Conservation (phyloP, 2,329 filamentous ascomycete genomes). For the Aureobasidium sp. region DNA sequence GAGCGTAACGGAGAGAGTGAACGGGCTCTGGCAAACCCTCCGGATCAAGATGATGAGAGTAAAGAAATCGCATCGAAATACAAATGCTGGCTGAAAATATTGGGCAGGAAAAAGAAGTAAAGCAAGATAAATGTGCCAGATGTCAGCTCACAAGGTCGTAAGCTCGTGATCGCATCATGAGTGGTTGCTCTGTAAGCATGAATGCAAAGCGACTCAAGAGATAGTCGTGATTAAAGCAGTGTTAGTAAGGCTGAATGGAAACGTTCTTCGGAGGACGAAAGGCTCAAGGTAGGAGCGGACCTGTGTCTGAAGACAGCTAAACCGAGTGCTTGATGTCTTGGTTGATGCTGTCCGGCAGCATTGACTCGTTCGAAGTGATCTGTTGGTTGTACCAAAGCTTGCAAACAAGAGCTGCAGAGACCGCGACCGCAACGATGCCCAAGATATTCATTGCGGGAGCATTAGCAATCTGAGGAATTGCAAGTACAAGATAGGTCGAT, state of each 20-base stretch:
- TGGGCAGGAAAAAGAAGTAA: neutral
- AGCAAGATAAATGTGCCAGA: neutral
- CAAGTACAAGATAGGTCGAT: neutral
- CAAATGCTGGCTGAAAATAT: neutral
- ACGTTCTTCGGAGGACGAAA: neutral
- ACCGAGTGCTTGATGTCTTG: neutral
- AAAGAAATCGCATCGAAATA: neutral
- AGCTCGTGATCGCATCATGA: slow-evolving; percentile 1
- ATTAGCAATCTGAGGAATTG: neutral
- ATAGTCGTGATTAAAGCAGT: neutral
- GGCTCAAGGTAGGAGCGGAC: neutral
- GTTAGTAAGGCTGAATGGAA: neutral
- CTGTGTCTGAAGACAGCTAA: neutral
- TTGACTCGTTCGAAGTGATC: neutral
- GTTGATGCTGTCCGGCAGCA: neutral
- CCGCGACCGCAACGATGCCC: neutral
- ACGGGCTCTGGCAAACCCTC: neutral
- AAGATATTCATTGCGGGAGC: neutral
- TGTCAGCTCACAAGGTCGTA: neutral
- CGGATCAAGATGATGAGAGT: neutral
- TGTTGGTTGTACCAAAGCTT: slow-evolving; percentile 9
- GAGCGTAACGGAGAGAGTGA: neutral
- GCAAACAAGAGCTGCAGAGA: neutral
- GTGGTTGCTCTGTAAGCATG: neutral
- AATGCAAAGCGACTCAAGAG: neutral